Evolutionary conservation across 257 asterid genomes (phyloP).

Genomic region (Schizonepeta tenuifolia): DNA sequence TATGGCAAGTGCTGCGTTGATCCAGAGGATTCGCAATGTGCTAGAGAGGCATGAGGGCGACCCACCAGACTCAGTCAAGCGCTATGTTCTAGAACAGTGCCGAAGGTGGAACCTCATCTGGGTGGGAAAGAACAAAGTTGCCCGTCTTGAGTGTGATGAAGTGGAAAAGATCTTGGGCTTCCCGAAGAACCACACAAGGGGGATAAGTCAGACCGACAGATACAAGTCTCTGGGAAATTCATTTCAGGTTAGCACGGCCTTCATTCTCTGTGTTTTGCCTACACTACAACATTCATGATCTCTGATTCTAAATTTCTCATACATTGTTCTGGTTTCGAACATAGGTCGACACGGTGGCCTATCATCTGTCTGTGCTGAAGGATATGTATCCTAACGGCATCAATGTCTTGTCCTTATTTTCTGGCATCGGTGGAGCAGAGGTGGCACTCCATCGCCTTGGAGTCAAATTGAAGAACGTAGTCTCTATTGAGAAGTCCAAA

Average conservation of each 20-base stretch:
- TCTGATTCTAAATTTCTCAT: not conserved
- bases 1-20: constrained; percentile 52
- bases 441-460: constrained; percentile 91
- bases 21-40: constrained; percentile 48
- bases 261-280: too few species aligned
- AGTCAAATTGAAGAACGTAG: constrained; percentile 59
- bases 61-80: constrained; percentile 61
- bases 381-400: constrained; percentile 70
- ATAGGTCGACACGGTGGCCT: constrained; percentile 91
- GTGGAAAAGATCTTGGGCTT: constrained; percentile 80
- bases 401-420: constrained; percentile 73
- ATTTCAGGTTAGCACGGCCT: constrained; percentile 60
- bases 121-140: constrained; percentile 85
- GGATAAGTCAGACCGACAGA: constrained; percentile 82
- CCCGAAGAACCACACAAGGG: constrained; percentile 84
- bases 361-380: constrained; percentile 77
- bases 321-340: not conserved
- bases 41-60: constrained; percentile 54
- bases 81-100: constrained; percentile 59
- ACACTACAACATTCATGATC: not conserved
- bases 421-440: constrained; percentile 97
- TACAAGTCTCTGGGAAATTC: constrained; percentile 88
- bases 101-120: constrained; percentile 89
- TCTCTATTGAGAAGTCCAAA: constrained; percentile 72
- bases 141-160: constrained; percentile 88